Percentiles rank a stretch among this genome's conserved stretches.
Evolutionary conservation across 148 eudicot species (phyloP).

Genomic region (Camellia granthamiana): DNA sequence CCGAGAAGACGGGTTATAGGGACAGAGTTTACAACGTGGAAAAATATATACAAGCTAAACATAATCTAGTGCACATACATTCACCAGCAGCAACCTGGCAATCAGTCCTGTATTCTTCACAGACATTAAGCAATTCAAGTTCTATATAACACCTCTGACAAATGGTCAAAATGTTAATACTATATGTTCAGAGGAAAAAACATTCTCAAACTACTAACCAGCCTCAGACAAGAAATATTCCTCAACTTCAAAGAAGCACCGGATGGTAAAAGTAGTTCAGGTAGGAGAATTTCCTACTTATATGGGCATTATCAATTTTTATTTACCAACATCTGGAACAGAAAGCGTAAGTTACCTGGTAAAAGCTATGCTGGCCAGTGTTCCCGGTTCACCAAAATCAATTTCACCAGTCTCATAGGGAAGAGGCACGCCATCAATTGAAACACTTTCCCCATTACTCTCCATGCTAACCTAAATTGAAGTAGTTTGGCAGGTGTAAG

Average conservation of each 20-base stretch:
- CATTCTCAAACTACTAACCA: not conserved
- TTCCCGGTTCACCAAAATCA: conserved; percentile 98
- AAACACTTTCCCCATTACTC: conserved; percentile 95
- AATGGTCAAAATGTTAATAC: not conserved
- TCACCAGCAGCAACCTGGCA: not conserved
- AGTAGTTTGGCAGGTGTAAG: conserved; percentile 14
- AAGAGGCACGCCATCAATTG: conserved; percentile 77
- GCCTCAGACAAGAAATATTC: not conserved
- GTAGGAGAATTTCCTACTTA: not conserved
- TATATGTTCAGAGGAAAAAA: not conserved
- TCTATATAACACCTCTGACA: not conserved
- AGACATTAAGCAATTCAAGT: not conserved
- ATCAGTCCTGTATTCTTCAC: not conserved
- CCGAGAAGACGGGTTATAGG: conserved; percentile 17
- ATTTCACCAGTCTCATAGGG: conserved; percentile 88
- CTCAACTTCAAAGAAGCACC: not conserved
- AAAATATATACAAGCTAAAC: not conserved
- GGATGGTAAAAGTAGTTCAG: not conserved
- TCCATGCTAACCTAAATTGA: conserved; percentile 87
- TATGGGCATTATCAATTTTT: not conserved
- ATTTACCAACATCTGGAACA: not conserved
- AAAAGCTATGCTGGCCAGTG: conserved; percentile 97
- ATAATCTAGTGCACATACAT: not conserved
- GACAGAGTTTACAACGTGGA: conserved; percentile 11
- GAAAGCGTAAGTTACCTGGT: conserved; percentile 53